Base-by-base conservation (phyloP, 2,329 filamentous ascomycete species). In the Ilyonectria mors-panacis region DNA sequence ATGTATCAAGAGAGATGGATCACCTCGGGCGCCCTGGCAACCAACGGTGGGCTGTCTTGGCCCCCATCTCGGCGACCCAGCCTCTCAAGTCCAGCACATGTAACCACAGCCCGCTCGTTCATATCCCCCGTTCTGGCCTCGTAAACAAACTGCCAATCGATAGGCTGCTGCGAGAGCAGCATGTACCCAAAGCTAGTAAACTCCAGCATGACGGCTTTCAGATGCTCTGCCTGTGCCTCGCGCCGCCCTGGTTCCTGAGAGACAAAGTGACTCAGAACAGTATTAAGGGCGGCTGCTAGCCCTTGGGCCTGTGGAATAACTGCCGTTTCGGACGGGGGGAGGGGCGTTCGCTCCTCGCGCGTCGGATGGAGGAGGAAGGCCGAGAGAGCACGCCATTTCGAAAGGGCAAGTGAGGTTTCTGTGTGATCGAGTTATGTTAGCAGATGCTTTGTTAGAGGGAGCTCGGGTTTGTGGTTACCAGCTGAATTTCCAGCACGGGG, bases 381-480 rank as follows among this genome's bases (percentile, higher is more conserved):
- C 35, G 61, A 59, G 2, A 64, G 55, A n/a, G 47, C 33, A 6
- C 61, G 55, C 61, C 61, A 64, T 26, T 30, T 33, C 12, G 60
- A 48, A 28, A 55, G 33, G 28, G 51, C 51, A 55, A 63, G 51
- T 7, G 15, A n/a, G 6, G 15, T 42, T 42, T 42, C 39, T 42
- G 15, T n/a, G 7, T 6, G 15, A 8, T 39, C 37, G 7, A n/a
- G 7, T n/a, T 42, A n/a, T 9, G 6, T 28, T 50, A 28, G 47
- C 23, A n/a, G 3, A 8, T 17, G 37, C 7, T n/a, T n/a, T 8
- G n/a, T 7, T n/a, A 6, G 26, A 26, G 26, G 26, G 15, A 42
- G 39, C 15, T n/a, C n/a, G n/a, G 17, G 15, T 19, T 48, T 26
- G n/a, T 23, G 33, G 73, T 78, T 69, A 82, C 81, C 80, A 58